A percentile compares a stretch with the other conserved stretches of the same genome.
These are phyloP conservation scores for Sclerotiophoma versabilis DNA, from an alignment of 2,329 filamentous ascomycete genomes.

Conservation along the genomic window DNA sequence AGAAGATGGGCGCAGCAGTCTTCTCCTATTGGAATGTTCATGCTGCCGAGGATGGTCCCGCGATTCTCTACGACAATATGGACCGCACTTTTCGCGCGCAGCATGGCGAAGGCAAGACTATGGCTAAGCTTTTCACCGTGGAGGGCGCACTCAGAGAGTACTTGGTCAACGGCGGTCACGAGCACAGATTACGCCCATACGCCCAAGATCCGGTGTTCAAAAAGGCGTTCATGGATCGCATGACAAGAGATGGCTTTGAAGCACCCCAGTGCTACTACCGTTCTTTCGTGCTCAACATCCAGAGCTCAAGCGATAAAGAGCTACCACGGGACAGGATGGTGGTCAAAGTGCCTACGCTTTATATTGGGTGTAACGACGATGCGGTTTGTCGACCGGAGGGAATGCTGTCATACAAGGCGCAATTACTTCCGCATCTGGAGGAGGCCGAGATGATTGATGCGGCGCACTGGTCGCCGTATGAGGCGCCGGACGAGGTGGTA, in stretches of 20 bases:
- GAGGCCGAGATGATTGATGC: conserved; percentile 41
- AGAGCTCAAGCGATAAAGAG: conserved; percentile 37
- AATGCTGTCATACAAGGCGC: conserved; percentile 34
- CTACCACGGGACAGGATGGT: conserved; percentile 26
- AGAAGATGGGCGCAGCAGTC: conserved; percentile 48
- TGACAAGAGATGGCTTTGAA: conserved; percentile 44
- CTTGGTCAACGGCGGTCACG: conserved; percentile 20
- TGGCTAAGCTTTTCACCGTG: conserved; percentile 49
- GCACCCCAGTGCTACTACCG: conserved; percentile 51
- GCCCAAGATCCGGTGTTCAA: conserved; percentile 42
- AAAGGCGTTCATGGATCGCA: conserved; percentile 45
- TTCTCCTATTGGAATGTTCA: conserved; percentile 59
- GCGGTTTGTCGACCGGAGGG: conserved; percentile 44
- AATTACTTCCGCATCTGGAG: conserved; percentile 43
- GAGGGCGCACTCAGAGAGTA: conserved; percentile 46
- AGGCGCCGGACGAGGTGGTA: conserved; percentile 44
- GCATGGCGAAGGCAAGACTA: conserved; percentile 44
- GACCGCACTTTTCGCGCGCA: conserved; percentile 49
- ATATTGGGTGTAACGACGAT: conserved; percentile 44
- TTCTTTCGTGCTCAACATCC: conserved; percentile 30
- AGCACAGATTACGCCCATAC: conserved; percentile 39
- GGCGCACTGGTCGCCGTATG: conserved; percentile 48
- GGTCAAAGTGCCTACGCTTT: conserved; percentile 50
- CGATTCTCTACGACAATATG: conserved; percentile 49
- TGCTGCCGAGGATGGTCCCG: conserved; percentile 48